Percentiles rank a stretch among this genome's conserved stretches.
Conservation (phyloP, 164 flowering plant species). For the Magnolia officinalis region DNA sequence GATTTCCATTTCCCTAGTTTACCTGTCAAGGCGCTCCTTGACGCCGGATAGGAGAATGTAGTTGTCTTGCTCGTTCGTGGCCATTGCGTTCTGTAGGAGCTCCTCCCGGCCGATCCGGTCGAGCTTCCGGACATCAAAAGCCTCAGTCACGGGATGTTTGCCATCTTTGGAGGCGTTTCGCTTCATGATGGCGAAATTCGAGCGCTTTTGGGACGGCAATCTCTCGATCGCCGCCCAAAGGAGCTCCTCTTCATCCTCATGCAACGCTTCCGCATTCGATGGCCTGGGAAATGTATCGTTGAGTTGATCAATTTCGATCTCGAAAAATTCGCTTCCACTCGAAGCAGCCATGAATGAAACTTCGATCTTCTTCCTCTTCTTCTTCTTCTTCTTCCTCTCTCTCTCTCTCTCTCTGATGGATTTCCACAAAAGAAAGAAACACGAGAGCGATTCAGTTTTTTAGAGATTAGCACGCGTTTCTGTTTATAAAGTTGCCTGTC, state of each 20-base stretch:
- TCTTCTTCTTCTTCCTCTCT: background rate
- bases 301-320: slow-evolving; percentile 28
- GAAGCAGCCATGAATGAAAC: slow-evolving; percentile 27
- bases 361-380: background rate
- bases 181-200: slow-evolving; percentile 49
- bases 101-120: slow-evolving; percentile 50
- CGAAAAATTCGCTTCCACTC: slow-evolving; percentile 73
- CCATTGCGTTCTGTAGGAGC: slow-evolving; percentile 64
- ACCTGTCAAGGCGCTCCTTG: slow-evolving; percentile 77
- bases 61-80: slow-evolving; percentile 77
- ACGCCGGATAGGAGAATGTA: slow-evolving; percentile 58
- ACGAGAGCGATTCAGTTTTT: background rate
- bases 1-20: background rate
- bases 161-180: slow-evolving; percentile 26
- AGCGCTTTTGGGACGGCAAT: slow-evolving; percentile 55
- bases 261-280: slow-evolving; percentile 58
- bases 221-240: slow-evolving; percentile 74
- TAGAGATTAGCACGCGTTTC: background rate
- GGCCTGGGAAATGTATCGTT: slow-evolving; percentile 34
- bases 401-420: background rate
- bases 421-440: background rate
- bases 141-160: slow-evolving; percentile 20
- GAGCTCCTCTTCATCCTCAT: slow-evolving; percentile 67
- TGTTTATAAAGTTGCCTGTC: too few species aligned
- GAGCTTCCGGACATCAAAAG: slow-evolving; percentile 66